Percentiles rank a stretch among this genome's conserved stretches.
Conservation (phyloP, 345 rosid genomes). For the Melastoma malabathricum region DNA sequence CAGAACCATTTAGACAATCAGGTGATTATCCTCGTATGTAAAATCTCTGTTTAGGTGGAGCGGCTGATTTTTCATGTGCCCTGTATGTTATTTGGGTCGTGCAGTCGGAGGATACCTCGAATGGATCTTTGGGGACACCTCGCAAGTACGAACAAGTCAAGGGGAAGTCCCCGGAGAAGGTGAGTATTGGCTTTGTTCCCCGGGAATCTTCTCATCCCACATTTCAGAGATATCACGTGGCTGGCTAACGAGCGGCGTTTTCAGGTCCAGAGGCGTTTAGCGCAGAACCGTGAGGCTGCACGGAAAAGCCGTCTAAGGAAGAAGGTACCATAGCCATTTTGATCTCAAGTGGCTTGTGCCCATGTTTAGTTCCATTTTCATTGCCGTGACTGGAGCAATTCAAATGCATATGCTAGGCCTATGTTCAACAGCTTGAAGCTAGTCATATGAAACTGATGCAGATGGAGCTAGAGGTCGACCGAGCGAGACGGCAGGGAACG, state of each 20-base stretch:
- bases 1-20: slow-evolving; percentile 41
- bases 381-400: not conserved
- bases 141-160: slow-evolving; percentile 72
- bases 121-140: slow-evolving; percentile 39
- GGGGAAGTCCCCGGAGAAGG: slow-evolving; percentile 67
- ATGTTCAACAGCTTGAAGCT: slow-evolving; percentile 88
- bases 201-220: not conserved
- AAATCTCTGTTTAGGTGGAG: not conserved
- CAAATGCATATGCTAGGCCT: slow-evolving; percentile 41
- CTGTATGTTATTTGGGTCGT: slow-evolving; percentile 7
- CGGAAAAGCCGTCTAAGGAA: slow-evolving; percentile 92
- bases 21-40: slow-evolving; percentile 21
- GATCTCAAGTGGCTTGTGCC: no score
- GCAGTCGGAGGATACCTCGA: slow-evolving; percentile 82
- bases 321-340: slow-evolving; percentile 32
- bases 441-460: slow-evolving; percentile 78
- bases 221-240: slow-evolving; percentile 7
- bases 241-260: not conserved
- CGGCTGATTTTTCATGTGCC: not conserved
- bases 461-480: slow-evolving; percentile 76
- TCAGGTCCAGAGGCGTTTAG: slow-evolving; percentile 83
- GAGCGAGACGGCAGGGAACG: slow-evolving; percentile 45
- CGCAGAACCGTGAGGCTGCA: slow-evolving; percentile 97
- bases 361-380: no score
- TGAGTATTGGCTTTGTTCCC: slow-evolving; percentile 1